phyloP scores from a whole-genome alignment of 257 asterid species.

The Solanum stenotomum region DNA sequence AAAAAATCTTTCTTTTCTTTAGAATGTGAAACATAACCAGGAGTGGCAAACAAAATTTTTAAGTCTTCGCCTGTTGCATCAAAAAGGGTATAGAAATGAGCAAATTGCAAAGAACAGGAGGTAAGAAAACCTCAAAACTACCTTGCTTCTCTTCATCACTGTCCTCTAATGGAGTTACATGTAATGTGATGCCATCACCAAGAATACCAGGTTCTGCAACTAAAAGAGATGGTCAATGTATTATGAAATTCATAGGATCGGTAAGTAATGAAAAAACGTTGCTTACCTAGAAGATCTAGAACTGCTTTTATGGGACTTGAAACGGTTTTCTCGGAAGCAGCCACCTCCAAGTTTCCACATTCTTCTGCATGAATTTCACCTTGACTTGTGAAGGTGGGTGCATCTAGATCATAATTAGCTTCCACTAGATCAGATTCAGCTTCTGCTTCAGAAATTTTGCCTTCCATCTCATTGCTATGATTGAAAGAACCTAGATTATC shows the following conservation, averaged over 20 bases:
- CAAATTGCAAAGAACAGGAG: neutral
- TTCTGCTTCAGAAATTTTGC: neutral
- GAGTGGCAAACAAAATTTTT: constrained; percentile 1
- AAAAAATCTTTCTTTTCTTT: neutral
- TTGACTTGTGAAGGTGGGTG: neutral
- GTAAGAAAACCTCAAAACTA: neutral
- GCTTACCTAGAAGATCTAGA: neutral
- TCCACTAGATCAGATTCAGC: neutral
- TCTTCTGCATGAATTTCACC: neutral
- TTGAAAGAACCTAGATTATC: neutral
- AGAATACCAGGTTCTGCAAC: neutral
- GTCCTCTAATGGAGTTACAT: neutral
- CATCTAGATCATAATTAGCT: neutral
- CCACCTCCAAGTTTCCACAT: neutral
- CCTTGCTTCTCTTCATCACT: neutral
- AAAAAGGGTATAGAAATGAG: neutral
- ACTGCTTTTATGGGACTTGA: neutral
- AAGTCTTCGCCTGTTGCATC: neutral
- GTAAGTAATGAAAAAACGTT: neutral
- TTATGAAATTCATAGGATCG: neutral
- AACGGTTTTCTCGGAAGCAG: neutral
- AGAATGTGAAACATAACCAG: constrained; percentile 4
- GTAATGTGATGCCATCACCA: neutral
- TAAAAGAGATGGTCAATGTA: neutral
- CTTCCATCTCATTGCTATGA: neutral